phyloP scores from a whole-genome alignment of 2,329 filamentous ascomycete species.

The Aspergillaceae sp. region DNA sequence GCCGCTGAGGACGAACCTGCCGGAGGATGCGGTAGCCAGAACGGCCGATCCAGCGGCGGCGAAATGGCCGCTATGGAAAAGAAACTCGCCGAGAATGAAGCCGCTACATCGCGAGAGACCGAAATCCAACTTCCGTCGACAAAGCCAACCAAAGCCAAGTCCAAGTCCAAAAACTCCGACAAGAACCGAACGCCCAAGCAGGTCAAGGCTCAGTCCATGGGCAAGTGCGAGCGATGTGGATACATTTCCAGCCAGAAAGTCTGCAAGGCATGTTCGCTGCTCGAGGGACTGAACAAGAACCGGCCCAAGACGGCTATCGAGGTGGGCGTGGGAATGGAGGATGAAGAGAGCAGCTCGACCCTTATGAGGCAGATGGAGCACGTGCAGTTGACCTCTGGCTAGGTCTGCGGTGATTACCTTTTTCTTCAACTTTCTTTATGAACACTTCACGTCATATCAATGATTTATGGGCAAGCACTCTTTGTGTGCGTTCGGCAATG shows the following conservation, averaged over 20 bases:
- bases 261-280: slow-evolving; percentile 84
- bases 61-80: slow-evolving; percentile 80
- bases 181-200: slow-evolving; percentile 45
- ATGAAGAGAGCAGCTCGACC: slow-evolving; percentile 45
- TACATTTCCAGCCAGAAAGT: slow-evolving; percentile 92
- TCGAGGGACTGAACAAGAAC: slow-evolving; percentile 82
- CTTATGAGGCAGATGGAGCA: slow-evolving; percentile 44
- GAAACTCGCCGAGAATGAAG: slow-evolving; percentile 57
- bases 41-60: slow-evolving; percentile 57
- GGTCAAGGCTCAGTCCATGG: slow-evolving; percentile 50
- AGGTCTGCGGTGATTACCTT: slow-evolving; percentile 3
- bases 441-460: no score
- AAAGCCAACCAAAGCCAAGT: slow-evolving; percentile 14
- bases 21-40: slow-evolving; percentile 67
- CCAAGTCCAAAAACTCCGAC: slow-evolving; percentile 14
- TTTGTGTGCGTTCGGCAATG: no score
- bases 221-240: slow-evolving; percentile 77
- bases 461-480: no score
- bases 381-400: slow-evolving; percentile 34
- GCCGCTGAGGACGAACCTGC: slow-evolving; percentile 42
- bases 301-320: slow-evolving; percentile 40
- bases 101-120: slow-evolving; percentile 52
- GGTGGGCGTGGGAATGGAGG: slow-evolving; percentile 35
- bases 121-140: slow-evolving; percentile 47
- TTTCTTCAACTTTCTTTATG: background rate